Evolutionary conservation across 2,329 filamentous ascomycete species (phyloP).

Genomic region (Curvularia sp.): DNA sequence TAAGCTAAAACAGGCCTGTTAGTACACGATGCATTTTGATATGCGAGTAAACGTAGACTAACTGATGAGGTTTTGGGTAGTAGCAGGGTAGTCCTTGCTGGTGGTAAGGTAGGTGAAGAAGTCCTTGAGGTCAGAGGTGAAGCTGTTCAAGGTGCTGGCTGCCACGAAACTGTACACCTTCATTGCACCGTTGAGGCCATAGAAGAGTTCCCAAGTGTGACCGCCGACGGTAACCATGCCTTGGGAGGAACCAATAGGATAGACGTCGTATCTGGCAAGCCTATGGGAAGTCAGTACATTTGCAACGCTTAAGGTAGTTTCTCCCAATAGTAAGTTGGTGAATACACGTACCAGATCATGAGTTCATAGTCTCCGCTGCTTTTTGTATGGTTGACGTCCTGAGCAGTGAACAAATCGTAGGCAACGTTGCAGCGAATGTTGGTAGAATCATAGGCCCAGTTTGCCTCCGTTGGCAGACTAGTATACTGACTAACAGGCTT

Average conservation of each 20-base stretch:
- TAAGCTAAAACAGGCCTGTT: conserved; percentile 17
- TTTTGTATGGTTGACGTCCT: conserved; percentile 29
- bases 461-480: conserved; percentile 27
- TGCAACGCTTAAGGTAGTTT: neutral
- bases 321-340: neutral
- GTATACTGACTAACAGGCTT: conserved; percentile 28
- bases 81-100: conserved; percentile 53
- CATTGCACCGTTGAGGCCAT: conserved; percentile 63
- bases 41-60: conserved; percentile 6
- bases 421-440: conserved; percentile 33
- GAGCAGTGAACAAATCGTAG: conserved; percentile 35
- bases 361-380: conserved; percentile 37
- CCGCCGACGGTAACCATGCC: conserved; percentile 56
- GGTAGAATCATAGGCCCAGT: conserved; percentile 31
- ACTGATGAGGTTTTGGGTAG: conserved; percentile 33
- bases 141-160: conserved; percentile 51
- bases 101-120: conserved; percentile 65
- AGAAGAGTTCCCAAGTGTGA: conserved; percentile 62
- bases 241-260: conserved; percentile 27
- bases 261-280: conserved; percentile 29
- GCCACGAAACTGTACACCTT: conserved; percentile 67
- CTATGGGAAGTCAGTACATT: conserved; percentile 9
- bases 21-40: neutral
- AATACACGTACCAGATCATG: conserved; percentile 31
- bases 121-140: conserved; percentile 62